These are phyloP conservation scores for Pleurotus citrinopileatus DNA, from an alignment of 768 basidiomycete genomes.

Conservation along the genomic window DNA sequence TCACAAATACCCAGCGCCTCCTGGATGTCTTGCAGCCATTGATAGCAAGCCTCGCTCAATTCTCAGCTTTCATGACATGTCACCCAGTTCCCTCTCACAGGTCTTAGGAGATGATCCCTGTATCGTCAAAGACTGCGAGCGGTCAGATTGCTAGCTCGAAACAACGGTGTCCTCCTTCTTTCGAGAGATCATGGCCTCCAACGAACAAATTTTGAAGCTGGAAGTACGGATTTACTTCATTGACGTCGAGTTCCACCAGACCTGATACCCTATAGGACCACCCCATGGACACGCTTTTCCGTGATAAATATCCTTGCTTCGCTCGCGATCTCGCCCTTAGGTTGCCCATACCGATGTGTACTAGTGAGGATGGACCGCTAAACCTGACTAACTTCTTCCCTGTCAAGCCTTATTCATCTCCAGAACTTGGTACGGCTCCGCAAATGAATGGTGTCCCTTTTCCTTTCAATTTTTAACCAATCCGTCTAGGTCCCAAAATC, in stretches of 20 bases:
- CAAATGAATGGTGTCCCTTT: no score
- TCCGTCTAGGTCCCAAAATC: constrained; percentile 59
- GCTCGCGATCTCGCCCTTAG: constrained; percentile 61
- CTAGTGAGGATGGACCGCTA: constrained; percentile 61
- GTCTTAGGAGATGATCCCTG: constrained; percentile 45
- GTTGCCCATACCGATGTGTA: constrained; percentile 64
- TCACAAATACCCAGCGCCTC: no score
- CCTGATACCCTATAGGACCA: constrained; percentile 43
- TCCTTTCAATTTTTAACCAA: constrained; percentile 3
- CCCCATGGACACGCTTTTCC: constrained; percentile 66
- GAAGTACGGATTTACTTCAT: not conserved
- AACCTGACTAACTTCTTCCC: constrained; percentile 71
- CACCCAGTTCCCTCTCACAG: constrained; percentile 56
- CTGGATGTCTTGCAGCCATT: not conserved
- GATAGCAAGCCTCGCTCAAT: not conserved
- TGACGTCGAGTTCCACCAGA: not conserved
- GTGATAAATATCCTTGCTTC: constrained; percentile 56
- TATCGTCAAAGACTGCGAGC: constrained; percentile 54
- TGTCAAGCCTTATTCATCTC: constrained; percentile 43
- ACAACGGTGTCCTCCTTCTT: constrained; percentile 24
- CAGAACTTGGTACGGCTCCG: constrained; percentile 46
- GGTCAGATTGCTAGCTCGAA: constrained; percentile 28
- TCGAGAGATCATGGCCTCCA: not conserved
- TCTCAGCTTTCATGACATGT: constrained; percentile 39
- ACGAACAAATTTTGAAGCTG: constrained; percentile 2